A percentile compares a stretch with the other conserved stretches of the same genome.
phyloP scores from a whole-genome alignment of 148 eudicot species.

The Chenopodium quinoa region DNA sequence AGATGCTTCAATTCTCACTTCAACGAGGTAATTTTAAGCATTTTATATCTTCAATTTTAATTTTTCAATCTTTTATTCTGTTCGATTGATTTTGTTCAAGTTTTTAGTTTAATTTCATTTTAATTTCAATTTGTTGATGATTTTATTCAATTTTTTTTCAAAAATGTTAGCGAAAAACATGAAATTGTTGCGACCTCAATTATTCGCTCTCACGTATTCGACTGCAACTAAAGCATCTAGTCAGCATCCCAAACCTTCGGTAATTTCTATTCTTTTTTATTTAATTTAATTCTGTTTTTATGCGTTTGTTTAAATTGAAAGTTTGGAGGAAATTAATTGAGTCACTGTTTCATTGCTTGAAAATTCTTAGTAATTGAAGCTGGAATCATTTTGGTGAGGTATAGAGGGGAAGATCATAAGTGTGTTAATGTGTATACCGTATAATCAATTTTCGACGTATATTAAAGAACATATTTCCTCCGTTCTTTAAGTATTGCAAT shows the following conservation, averaged over 20 bases:
- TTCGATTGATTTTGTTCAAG: no score
- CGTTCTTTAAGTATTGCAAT: no score
- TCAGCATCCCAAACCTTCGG: slow-evolving; percentile 51
- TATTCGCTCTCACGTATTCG: slow-evolving; percentile 46
- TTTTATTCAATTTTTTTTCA: background rate
- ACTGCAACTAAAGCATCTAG: slow-evolving; percentile 57
- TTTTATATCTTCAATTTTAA: background rate
- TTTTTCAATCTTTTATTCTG: background rate
- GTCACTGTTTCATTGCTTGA: slow-evolving; percentile 1
- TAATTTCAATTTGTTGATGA: background rate
- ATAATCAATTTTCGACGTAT: no score
- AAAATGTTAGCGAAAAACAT: slow-evolving; percentile 41
- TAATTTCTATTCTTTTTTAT: slow-evolving; percentile 26
- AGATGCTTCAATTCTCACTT: slow-evolving; percentile 60
- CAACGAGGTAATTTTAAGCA: slow-evolving; percentile 53
- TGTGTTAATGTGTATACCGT: no score
- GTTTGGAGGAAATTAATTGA: background rate
- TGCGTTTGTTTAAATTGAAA: no score
- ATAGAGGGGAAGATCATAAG: no score
- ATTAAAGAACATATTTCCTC: no score
- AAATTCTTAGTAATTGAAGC: no score
- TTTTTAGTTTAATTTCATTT: no score
- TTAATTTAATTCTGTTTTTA: background rate
- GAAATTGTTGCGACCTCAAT: slow-evolving; percentile 48
- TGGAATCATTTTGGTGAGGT: no score